phyloP scores from a whole-genome alignment of 495 filamentous ascomycete species.

The Podospora pseudocomata region DNA sequence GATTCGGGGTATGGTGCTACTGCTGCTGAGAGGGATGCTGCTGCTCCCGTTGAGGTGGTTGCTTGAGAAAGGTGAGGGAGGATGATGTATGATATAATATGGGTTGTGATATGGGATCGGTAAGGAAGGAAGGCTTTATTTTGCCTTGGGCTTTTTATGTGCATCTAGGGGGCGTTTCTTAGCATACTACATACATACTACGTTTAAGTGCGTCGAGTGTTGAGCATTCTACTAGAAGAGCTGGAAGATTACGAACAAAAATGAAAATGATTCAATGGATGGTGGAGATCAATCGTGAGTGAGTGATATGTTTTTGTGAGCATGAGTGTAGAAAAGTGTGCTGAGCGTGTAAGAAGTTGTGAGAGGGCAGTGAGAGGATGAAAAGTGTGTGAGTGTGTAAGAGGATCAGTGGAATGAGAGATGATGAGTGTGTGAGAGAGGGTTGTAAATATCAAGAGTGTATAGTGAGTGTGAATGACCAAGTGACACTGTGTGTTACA shows the following conservation, averaged over 20 bases:
- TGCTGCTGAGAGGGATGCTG: not conserved
- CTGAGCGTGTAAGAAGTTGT: no score
- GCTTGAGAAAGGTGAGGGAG: not conserved
- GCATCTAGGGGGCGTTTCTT: not conserved
- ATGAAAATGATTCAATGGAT: no score
- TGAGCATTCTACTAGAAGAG: no score
- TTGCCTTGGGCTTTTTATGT: not conserved
- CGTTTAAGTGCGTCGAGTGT: not conserved
- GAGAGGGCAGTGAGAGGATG: no score
- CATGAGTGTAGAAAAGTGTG: no score
- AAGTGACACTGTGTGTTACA: not conserved
- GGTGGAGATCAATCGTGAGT: no score
- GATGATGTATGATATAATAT: not conserved
- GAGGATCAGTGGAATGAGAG: no score
- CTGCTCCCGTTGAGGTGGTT: not conserved
- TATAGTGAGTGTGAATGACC: not conserved
- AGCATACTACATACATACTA: not conserved
- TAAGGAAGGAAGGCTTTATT: not conserved
- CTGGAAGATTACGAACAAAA: no score
- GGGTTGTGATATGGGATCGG: not conserved
- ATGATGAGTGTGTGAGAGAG: no score
- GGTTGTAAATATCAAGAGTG: no score
- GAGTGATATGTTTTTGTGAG: no score
- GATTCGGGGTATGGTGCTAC: slow-evolving; percentile 35
- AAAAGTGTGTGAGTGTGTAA: no score